These are phyloP conservation scores for Vanderwaltozyma tropicalis DNA, from an alignment of 805 yeast species.

Conservation along the genomic window DNA sequence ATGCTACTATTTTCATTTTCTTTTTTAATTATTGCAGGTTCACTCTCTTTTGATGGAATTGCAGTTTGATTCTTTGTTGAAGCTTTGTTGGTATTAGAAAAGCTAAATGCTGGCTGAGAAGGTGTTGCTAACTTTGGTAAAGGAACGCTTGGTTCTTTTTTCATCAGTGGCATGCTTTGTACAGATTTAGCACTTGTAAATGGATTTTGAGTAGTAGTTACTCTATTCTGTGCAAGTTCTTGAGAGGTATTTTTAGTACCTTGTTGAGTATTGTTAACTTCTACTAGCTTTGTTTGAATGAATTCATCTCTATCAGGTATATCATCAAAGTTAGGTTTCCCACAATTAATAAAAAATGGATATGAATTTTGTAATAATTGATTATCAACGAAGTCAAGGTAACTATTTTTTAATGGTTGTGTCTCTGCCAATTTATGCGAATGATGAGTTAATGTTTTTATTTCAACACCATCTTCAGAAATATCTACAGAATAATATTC, in stretches of 20 bases:
- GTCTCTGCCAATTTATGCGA: constrained; percentile 30
- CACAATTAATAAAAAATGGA: constrained; percentile 33
- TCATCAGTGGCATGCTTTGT: too few relatives aligned
- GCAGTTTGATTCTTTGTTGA: too few relatives aligned
- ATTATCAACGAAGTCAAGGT: constrained; percentile 33
- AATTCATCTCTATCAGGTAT: neutral
- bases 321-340: constrained; percentile 19
- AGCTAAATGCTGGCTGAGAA: too few relatives aligned
- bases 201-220: neutral
- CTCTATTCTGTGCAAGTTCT: neutral
- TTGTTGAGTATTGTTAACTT: neutral
- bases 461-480: constrained; percentile 32
- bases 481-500: constrained; percentile 50
- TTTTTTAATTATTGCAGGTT: too few relatives aligned
- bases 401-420: constrained; percentile 39
- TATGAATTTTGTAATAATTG: constrained; percentile 27
- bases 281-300: neutral
- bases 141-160: too few relatives aligned
- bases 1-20: too few relatives aligned
- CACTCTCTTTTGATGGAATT: too few relatives aligned
- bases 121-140: too few relatives aligned
- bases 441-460: constrained; percentile 33
- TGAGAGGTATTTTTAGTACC: too few relatives aligned
- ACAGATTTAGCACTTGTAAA: neutral
- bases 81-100: too few relatives aligned